Conservation (phyloP, 1,284 basidiomycete species). For the Earliella scabrosa region DNA sequence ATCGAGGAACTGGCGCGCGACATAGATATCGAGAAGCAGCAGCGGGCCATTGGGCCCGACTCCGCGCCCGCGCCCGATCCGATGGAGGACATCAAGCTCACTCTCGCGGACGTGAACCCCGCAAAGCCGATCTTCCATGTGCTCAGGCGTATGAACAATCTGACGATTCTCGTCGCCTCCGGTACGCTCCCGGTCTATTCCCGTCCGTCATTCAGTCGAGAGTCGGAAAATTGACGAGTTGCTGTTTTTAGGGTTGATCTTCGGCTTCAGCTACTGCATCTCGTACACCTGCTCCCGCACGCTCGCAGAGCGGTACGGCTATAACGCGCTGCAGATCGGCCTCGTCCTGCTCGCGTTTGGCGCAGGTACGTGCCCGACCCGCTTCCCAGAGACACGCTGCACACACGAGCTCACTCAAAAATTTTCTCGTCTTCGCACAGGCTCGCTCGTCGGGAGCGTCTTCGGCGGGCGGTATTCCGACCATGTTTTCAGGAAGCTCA, state of each 20-base stretch:
- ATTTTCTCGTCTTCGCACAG: constrained; percentile 38
- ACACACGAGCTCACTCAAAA: neutral
- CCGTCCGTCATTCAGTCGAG: too few species aligned
- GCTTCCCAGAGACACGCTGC: constrained; percentile 6
- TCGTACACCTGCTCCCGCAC: constrained; percentile 77
- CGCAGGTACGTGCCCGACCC: constrained; percentile 46
- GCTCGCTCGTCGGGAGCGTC: constrained; percentile 71
- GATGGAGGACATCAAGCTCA: constrained; percentile 52
- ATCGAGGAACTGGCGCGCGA: constrained; percentile 12
- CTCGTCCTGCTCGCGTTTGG: constrained; percentile 80
- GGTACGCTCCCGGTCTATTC: constrained; percentile 43
- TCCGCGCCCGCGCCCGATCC: constrained; percentile 3
- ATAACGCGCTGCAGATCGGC: constrained; percentile 74
- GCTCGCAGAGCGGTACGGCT: constrained; percentile 65
- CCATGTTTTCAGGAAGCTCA: constrained; percentile 57
- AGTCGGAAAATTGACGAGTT: neutral
- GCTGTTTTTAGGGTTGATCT: constrained; percentile 63
- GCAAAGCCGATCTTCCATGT: constrained; percentile 62
- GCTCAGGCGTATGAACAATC: constrained; percentile 67
- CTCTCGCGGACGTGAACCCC: constrained; percentile 76
- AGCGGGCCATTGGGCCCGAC: constrained; percentile 3
- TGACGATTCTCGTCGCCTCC: constrained; percentile 69
- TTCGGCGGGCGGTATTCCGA: constrained; percentile 84
- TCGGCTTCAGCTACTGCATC: constrained; percentile 72
- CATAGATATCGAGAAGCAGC: constrained; percentile 22